These are phyloP conservation scores for Ophioceras dolichostomum DNA, from an alignment of 2,329 filamentous ascomycete genomes.

Conservation along the genomic window DNA sequence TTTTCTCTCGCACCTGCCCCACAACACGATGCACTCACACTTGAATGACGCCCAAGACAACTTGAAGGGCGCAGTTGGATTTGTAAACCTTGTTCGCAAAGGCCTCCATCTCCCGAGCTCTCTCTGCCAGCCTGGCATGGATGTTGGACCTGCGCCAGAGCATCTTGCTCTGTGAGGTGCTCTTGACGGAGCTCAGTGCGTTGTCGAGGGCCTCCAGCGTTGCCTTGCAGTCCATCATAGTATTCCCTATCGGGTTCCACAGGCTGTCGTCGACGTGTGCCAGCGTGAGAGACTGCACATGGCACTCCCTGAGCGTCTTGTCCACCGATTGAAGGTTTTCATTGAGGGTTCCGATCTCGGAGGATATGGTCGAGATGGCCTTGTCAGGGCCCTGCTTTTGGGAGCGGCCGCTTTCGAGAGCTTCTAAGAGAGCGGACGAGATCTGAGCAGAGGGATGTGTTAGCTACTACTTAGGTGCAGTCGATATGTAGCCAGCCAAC, in stretches of 20 bases:
- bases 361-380: background rate
- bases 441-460: background rate
- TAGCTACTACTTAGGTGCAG: too few relatives aligned
- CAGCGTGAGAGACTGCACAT: background rate
- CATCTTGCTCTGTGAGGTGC: background rate
- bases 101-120: background rate
- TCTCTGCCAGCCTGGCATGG: background rate
- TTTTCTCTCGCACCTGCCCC: too few relatives aligned
- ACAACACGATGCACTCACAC: background rate
- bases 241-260: background rate
- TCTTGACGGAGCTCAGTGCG: background rate
- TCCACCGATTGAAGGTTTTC: background rate
- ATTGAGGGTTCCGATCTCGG: background rate
- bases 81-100: background rate
- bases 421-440: background rate
- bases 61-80: background rate
- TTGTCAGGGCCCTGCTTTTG: background rate
- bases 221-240: background rate
- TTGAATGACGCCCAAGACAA: background rate
- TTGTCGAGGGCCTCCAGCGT: background rate
- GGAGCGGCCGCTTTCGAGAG: background rate
- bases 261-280: background rate
- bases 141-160: background rate
- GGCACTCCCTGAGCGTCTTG: background rate
- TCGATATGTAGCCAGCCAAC: too few relatives aligned